phyloP scores from a whole-genome alignment of 2,329 filamentous ascomycete species.

The Cephalotrichum gorgonifer region DNA sequence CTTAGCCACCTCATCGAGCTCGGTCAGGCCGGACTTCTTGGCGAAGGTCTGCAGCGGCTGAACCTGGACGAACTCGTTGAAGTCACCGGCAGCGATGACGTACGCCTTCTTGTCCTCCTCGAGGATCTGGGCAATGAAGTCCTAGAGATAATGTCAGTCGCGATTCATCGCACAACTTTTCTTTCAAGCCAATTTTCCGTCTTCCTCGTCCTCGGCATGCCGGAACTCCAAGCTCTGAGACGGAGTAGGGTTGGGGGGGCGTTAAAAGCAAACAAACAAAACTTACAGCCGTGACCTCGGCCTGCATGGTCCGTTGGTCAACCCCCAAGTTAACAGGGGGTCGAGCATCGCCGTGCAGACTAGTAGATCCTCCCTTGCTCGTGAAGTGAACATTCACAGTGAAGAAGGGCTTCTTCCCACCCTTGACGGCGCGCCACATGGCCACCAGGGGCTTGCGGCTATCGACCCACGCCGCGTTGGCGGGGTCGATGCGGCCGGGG shows the following conservation, averaged over 20 bases:
- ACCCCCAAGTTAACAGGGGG: slow-evolving; percentile 58
- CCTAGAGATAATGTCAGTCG: slow-evolving; percentile 15
- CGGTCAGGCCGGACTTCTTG: slow-evolving; percentile 41
- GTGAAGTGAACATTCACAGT: slow-evolving; percentile 62
- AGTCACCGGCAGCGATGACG: slow-evolving; percentile 56
- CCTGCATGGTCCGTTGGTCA: slow-evolving; percentile 44
- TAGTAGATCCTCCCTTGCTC: slow-evolving; percentile 55
- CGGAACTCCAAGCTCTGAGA: no score
- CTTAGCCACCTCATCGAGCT: slow-evolving; percentile 49
- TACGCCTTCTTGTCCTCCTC: slow-evolving; percentile 41
- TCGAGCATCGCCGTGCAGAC: slow-evolving; percentile 53
- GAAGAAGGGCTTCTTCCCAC: slow-evolving; percentile 46
- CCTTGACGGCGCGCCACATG: slow-evolving; percentile 49
- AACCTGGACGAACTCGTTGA: slow-evolving; percentile 61
- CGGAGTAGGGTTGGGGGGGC: no score
- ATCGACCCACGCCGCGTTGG: slow-evolving; percentile 45
- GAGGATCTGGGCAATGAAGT: slow-evolving; percentile 49
- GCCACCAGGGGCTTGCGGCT: slow-evolving; percentile 60
- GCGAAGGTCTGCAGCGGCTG: slow-evolving; percentile 46
- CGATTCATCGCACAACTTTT: neutral
- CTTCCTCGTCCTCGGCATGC: no score
- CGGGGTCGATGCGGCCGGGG: slow-evolving; percentile 57
- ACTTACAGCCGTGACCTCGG: slow-evolving; percentile 45
- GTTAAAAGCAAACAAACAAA: neutral
- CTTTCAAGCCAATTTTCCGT: no score